phyloP scores from a whole-genome alignment of 2,329 filamentous ascomycete genomes.

The Aureobasidium sp. region DNA sequence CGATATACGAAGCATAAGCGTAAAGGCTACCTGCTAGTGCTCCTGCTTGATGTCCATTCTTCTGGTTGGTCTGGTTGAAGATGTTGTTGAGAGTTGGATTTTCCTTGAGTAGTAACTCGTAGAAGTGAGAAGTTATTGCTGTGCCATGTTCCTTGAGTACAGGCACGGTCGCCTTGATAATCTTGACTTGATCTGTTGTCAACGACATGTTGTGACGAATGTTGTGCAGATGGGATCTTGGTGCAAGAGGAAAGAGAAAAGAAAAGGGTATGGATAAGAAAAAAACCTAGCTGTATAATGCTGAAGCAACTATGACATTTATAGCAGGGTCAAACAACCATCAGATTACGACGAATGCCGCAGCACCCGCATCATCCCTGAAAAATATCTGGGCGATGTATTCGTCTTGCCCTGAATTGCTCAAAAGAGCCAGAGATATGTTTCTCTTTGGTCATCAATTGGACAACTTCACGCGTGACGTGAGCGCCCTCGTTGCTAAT shows the following conservation, averaged over 20 bases:
- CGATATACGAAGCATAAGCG: constrained; percentile 65
- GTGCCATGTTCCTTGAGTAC: constrained; percentile 61
- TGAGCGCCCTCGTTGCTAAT: background rate
- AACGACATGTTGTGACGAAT: constrained; percentile 36
- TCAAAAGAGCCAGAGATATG: background rate
- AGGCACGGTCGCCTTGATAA: constrained; percentile 65
- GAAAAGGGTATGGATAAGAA: background rate
- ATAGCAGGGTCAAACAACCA: background rate
- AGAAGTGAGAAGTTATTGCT: constrained; percentile 64
- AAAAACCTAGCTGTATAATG: background rate
- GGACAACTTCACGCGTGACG: background rate
- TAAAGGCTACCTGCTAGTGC: constrained; percentile 64
- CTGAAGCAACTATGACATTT: background rate
- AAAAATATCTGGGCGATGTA: background rate
- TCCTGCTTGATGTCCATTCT: constrained; percentile 59
- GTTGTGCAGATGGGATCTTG: background rate
- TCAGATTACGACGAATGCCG: background rate
- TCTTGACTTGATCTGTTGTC: constrained; percentile 54
- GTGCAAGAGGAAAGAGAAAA: background rate
- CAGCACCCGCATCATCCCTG: constrained; percentile 2
- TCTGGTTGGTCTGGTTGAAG: constrained; percentile 66
- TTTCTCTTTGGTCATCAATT: constrained; percentile 2
- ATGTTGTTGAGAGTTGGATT: constrained; percentile 61
- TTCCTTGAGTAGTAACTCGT: constrained; percentile 58
- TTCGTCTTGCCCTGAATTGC: background rate